phyloP scores from a whole-genome alignment of 1,139 yeast genomes.

The Saccharomycopsis crataegensis region DNA sequence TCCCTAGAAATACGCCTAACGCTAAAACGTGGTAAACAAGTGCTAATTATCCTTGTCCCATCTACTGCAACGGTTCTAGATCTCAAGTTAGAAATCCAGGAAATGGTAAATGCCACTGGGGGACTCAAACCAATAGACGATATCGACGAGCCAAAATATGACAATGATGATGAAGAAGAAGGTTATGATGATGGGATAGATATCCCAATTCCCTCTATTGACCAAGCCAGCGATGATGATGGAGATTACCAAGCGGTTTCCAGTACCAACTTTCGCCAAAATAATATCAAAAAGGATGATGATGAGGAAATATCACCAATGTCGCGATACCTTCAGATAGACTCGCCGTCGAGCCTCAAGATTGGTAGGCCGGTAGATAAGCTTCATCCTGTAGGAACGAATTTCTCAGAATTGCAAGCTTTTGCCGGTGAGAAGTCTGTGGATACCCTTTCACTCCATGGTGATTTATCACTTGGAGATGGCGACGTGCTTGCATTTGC shows the following conservation, averaged over 20 bases:
- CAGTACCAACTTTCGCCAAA: background rate
- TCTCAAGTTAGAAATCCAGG: conserved; percentile 8
- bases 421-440: background rate
- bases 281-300: background rate
- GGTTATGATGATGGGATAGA: conserved; percentile 19
- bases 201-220: conserved; percentile 12
- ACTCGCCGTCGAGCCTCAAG: background rate
- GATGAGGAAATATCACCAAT: background rate
- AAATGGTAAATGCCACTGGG: conserved; percentile 18
- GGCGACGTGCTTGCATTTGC: conserved; percentile 18
- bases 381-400: conserved; percentile 10
- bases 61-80: background rate
- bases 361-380: conserved; percentile 14
- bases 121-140: conserved; percentile 16
- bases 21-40: conserved; percentile 16
- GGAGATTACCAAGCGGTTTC: background rate
- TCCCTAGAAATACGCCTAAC: background rate
- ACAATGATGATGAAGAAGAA: conserved; percentile 19
- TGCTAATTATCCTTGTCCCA: conserved; percentile 6
- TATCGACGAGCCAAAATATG: conserved; percentile 14
- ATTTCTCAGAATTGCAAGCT: conserved; percentile 6
- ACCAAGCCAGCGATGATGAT: conserved; percentile 5
- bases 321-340: no score
- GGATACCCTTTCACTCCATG: background rate
- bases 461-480: conserved; percentile 5